Conservation (phyloP, 345 rosid species). For the Salix brachista region DNA sequence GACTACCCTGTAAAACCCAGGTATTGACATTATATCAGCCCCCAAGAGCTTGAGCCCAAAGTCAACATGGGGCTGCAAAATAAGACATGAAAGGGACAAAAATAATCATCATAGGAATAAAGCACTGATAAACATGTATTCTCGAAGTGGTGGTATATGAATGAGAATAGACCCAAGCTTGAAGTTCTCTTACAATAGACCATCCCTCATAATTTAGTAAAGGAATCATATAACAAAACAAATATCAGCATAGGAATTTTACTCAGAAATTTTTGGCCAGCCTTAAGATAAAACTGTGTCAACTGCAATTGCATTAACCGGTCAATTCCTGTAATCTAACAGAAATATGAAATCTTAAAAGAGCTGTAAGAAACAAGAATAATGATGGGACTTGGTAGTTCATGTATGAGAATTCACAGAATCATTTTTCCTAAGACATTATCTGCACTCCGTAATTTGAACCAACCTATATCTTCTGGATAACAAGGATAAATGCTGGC, state of each 20-base stretch:
- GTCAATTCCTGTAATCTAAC: background rate
- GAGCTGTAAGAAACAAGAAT: background rate
- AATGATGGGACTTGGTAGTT: background rate
- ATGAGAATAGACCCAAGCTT: background rate
- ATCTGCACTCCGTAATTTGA: background rate
- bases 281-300: background rate
- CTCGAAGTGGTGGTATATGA: conserved; percentile 2
- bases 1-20: conserved; percentile 85
- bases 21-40: conserved; percentile 97
- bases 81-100: conserved; percentile 6
- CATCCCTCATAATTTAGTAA: background rate
- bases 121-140: background rate
- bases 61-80: conserved; percentile 87
- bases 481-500: background rate
- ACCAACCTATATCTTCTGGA: background rate
- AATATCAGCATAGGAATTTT: background rate
- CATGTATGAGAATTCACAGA: background rate
- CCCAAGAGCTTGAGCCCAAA: conserved; percentile 90
- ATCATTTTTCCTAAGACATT: background rate
- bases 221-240: background rate
- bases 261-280: background rate
- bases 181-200: background rate
- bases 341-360: background rate
- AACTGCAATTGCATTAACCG: background rate
- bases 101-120: background rate